Percentiles rank a stretch among this genome's conserved stretches.
These are phyloP conservation scores for Sugiyamaella boreocaroliniensis DNA, from an alignment of 805 yeast species.

Conservation along the genomic window DNA sequence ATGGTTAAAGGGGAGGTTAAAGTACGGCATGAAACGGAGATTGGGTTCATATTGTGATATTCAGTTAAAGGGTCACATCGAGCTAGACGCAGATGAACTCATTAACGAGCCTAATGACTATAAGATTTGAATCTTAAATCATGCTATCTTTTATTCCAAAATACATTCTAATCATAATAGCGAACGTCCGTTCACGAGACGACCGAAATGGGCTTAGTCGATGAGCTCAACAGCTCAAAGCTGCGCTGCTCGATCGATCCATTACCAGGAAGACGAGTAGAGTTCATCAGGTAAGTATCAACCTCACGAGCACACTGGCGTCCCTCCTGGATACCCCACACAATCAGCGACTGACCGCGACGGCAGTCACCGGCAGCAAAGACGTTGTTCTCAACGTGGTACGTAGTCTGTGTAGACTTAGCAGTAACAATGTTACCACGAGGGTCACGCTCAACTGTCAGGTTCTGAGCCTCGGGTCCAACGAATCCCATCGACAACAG, in stretches of 20 bases:
- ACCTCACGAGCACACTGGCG: constrained; percentile 97
- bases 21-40: background rate
- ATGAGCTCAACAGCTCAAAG: constrained; percentile 25
- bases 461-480: constrained; percentile 86
- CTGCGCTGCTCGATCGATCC: constrained; percentile 88
- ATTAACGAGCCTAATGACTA: no score
- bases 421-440: constrained; percentile 72
- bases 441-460: constrained; percentile 58
- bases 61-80: no score
- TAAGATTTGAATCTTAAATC: background rate
- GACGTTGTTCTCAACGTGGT: constrained; percentile 65
- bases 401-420: constrained; percentile 40
- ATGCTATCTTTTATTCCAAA: background rate
- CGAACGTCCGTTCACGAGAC: background rate
- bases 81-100: no score
- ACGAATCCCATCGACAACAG: constrained; percentile 94
- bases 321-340: constrained; percentile 99
- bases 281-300: constrained; percentile 70
- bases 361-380: constrained; percentile 99
- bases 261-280: constrained; percentile 82
- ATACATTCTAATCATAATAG: constrained; percentile 1
- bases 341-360: constrained; percentile 96
- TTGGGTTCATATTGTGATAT: background rate
- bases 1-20: background rate
- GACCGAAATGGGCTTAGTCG: background rate